Evolutionary conservation across 768 basidiomycete genomes (phyloP).

Genomic region (Chalciporus piperatus): DNA sequence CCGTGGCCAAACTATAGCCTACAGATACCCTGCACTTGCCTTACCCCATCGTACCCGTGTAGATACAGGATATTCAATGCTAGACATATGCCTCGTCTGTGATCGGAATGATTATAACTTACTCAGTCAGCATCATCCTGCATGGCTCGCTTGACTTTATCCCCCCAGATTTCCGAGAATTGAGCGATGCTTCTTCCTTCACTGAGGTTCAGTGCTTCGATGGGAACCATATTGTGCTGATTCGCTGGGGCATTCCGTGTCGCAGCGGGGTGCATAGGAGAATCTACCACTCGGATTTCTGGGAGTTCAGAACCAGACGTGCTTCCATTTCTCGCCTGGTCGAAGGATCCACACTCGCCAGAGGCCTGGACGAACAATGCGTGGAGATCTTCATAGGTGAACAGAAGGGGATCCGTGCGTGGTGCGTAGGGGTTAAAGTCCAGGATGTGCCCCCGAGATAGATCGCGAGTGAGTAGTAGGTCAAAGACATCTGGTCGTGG

Average conservation of each 20-base stretch:
- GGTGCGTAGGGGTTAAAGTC: slow-evolving; percentile 90
- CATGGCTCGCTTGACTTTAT: slow-evolving; percentile 43
- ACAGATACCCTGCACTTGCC: neutral
- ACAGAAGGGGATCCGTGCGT: slow-evolving; percentile 85
- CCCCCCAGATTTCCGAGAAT: slow-evolving; percentile 67
- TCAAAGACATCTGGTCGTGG: slow-evolving; percentile 70
- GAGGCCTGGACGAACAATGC: slow-evolving; percentile 29
- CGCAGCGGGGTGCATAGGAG: slow-evolving; percentile 66
- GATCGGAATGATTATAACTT: neutral
- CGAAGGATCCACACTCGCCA: neutral
- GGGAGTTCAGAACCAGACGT: slow-evolving; percentile 25
- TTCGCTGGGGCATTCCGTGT: slow-evolving; percentile 65
- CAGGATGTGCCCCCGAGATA: slow-evolving; percentile 72
- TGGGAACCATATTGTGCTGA: slow-evolving; percentile 89
- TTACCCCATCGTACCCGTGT: neutral
- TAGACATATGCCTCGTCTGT: neutral
- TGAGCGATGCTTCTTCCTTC: slow-evolving; percentile 68
- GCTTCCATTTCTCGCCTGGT: neutral
- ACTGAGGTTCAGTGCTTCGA: slow-evolving; percentile 82
- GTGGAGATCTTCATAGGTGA: slow-evolving; percentile 75
- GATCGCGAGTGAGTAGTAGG: slow-evolving; percentile 79
- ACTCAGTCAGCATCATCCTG: slow-evolving; percentile 2
- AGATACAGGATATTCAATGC: neutral
- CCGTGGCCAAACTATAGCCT: slow-evolving; percentile 21
- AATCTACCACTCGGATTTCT: slow-evolving; percentile 67